A percentile compares a stretch with the other conserved stretches of the same genome.
These are phyloP conservation scores for Ophiostoma novo-ulmi DNA, from an alignment of 2,329 filamentous ascomycete genomes.

Conservation along the genomic window DNA sequence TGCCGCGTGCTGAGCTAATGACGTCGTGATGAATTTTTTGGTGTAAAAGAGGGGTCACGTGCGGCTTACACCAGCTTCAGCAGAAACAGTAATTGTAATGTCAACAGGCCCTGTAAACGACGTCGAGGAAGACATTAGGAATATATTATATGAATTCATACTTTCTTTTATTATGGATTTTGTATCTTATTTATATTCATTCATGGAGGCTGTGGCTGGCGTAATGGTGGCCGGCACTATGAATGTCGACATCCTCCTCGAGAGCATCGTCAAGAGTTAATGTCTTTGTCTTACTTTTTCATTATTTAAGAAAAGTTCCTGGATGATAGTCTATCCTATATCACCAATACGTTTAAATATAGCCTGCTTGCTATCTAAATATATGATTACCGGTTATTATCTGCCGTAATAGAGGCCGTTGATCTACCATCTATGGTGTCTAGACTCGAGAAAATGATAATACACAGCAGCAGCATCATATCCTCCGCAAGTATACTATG, in stretches of 20 bases:
- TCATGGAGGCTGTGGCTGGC: too few relatives aligned
- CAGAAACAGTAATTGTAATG: too few relatives aligned
- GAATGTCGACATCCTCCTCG: too few relatives aligned
- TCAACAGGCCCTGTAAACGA: background rate
- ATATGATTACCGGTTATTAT: background rate
- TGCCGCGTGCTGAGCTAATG: background rate
- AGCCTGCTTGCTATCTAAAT: background rate
- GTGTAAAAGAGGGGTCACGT: slow-evolving; percentile 3
- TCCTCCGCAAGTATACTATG: background rate
- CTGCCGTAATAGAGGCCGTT: background rate
- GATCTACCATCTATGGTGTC: background rate
- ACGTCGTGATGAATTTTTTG: slow-evolving; percentile 9
- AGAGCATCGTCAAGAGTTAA: background rate
- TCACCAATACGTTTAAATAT: background rate
- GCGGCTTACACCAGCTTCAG: background rate
- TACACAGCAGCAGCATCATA: background rate
- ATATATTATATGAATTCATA: too few relatives aligned
- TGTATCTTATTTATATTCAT: too few relatives aligned
- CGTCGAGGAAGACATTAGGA: too few relatives aligned
- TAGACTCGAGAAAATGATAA: background rate
- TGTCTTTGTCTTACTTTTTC: background rate
- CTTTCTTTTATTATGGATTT: too few relatives aligned
- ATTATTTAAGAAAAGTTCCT: too few relatives aligned
- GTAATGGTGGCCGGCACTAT: too few relatives aligned
- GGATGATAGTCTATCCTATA: too few relatives aligned